A percentile compares a stretch with the other conserved stretches of the same genome.
Evolutionary conservation across 768 basidiomycete species (phyloP).

Genomic region (Lactifluus pinguis): DNA sequence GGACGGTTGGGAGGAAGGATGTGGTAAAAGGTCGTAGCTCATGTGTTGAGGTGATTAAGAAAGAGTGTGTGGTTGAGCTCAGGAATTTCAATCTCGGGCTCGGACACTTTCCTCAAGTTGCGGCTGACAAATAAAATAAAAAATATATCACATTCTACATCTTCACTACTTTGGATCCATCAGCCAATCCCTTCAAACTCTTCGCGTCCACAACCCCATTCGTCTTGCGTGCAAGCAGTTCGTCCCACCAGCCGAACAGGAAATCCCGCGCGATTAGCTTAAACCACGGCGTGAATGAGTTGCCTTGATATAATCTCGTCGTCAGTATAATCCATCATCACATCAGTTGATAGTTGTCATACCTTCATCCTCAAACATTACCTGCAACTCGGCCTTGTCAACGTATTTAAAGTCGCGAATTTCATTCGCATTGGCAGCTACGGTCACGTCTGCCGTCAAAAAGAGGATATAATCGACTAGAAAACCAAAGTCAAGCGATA

Average conservation of each 20-base stretch:
- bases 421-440: constrained; percentile 80
- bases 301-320: constrained; percentile 42
- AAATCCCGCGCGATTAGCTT: constrained; percentile 95
- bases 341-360: constrained; percentile 18
- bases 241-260: constrained; percentile 98
- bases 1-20: background rate
- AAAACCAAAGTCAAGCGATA: background rate
- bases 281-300: constrained; percentile 98
- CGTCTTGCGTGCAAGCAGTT: constrained; percentile 54
- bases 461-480: constrained; percentile 98
- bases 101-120: too few relatives aligned
- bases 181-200: constrained; percentile 53
- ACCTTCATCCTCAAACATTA: constrained; percentile 83
- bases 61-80: background rate
- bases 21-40: background rate
- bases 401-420: constrained; percentile 90
- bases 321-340: background rate
- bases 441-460: constrained; percentile 78
- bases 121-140: background rate
- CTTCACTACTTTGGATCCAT: constrained; percentile 65
- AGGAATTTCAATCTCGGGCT: too few relatives aligned
- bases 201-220: constrained; percentile 56
- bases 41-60: background rate
- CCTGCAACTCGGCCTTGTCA: constrained; percentile 78
- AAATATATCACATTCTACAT: constrained; percentile 30